Percentiles rank a stretch among this genome's conserved stretches.
Evolutionary conservation across 108 stramenopile genomes (phyloP).

Genomic region (Fragilariopsis cylindrus): DNA sequence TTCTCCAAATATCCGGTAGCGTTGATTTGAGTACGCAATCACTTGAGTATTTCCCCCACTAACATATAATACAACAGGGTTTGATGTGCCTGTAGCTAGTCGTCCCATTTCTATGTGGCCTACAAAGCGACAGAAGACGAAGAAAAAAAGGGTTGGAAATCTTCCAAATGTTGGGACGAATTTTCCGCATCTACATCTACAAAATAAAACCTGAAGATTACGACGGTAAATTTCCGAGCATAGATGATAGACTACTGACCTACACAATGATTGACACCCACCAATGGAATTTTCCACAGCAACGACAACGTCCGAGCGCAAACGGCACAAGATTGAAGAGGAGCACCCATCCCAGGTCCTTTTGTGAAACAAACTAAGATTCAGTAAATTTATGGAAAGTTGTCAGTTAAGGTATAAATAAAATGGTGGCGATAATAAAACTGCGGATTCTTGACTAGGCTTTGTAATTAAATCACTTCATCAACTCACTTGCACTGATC

Average conservation of each 20-base stretch:
- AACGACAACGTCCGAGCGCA: constrained; percentile 82
- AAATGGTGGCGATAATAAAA: neutral
- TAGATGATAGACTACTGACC: too few relatives aligned
- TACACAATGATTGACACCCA: constrained; percentile 99
- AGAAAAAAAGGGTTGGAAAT: too few relatives aligned
- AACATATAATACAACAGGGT: constrained; percentile 98
- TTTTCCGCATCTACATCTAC: too few relatives aligned
- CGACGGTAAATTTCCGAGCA: too few relatives aligned
- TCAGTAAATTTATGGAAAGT: neutral
- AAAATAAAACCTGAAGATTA: too few relatives aligned
- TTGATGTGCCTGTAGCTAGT: constrained; percentile 77
- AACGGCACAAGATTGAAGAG: constrained; percentile 91
- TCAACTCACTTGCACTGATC: constrained; percentile 12
- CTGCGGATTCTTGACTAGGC: neutral
- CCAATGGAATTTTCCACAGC: constrained; percentile 90
- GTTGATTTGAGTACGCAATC: constrained; percentile 88
- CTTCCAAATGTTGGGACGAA: too few relatives aligned
- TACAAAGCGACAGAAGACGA: too few relatives aligned
- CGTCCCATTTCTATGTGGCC: constrained; percentile 99
- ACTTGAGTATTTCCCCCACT: constrained; percentile 99
- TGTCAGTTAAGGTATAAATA: neutral
- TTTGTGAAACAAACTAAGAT: constrained; percentile 65
- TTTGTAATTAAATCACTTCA: neutral
- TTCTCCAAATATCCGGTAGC: constrained; percentile 99
- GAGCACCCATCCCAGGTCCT: constrained; percentile 99